Evolutionary conservation across 257 asterid genomes (phyloP).

Genomic region (Capsicum pubescens): DNA sequence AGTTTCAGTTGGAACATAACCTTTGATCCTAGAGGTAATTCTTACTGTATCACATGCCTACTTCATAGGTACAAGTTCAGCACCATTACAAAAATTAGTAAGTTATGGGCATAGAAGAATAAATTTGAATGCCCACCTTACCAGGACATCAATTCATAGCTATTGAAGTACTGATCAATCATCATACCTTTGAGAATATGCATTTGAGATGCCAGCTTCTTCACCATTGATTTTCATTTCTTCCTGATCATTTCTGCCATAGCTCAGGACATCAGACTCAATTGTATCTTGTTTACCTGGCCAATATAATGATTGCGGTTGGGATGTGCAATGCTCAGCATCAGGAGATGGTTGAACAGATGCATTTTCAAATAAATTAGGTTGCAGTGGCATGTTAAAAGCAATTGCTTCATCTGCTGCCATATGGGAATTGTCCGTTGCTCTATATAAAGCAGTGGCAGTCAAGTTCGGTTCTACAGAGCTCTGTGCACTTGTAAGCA

Average conservation of each 20-base stretch:
- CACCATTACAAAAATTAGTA: neutral
- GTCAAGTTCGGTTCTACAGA: constrained; percentile 54
- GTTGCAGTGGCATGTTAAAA: constrained; percentile 53
- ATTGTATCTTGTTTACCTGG: constrained; percentile 50
- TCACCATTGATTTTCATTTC: constrained; percentile 52
- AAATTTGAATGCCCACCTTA: neutral
- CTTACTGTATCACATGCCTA: constrained; percentile 14
- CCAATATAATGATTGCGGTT: constrained; percentile 51
- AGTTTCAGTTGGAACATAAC: neutral
- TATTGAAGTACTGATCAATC: neutral
- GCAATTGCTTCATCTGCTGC: constrained; percentile 47
- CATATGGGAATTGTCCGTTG: constrained; percentile 47
- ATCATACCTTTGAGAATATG: constrained; percentile 74
- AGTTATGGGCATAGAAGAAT: neutral
- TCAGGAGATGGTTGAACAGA: constrained; percentile 53
- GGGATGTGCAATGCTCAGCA: constrained; percentile 54
- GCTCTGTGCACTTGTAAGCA: constrained; percentile 54
- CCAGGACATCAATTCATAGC: neutral
- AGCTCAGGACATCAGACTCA: constrained; percentile 50
- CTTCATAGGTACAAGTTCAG: neutral
- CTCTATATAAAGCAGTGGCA: constrained; percentile 48
- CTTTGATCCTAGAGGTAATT: neutral
- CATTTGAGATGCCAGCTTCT: constrained; percentile 57
- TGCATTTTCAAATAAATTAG: constrained; percentile 52
- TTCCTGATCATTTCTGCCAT: constrained; percentile 47